Conservation (phyloP, 2,329 filamentous ascomycete species). For the Epichloe festucae region DNA sequence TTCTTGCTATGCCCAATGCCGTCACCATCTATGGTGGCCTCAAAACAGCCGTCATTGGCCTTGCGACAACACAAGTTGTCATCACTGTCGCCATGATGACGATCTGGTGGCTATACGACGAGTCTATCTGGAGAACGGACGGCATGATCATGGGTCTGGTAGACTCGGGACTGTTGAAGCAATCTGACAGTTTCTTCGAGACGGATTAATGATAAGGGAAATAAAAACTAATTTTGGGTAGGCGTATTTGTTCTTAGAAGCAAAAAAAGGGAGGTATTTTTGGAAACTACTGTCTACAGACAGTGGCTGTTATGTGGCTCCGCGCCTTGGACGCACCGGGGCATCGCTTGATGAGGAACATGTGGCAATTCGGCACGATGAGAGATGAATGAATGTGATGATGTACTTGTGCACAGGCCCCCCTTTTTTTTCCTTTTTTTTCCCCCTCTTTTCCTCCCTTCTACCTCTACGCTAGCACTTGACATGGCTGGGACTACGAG, state of each 20-base stretch:
- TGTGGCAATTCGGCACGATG: not conserved
- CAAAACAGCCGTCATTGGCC: constrained; percentile 24
- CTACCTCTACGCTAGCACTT: not conserved
- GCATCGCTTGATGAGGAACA: not conserved
- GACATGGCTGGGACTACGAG: not conserved
- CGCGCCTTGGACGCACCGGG: not conserved
- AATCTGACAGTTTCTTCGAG: constrained; percentile 33
- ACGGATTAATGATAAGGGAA: constrained; percentile 15
- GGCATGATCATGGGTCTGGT: constrained; percentile 34
- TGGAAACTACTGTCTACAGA: too few species aligned
- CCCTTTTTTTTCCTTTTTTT: fast-evolving
- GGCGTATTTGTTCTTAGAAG: too few species aligned
- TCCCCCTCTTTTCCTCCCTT: not conserved
- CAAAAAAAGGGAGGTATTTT: too few species aligned
- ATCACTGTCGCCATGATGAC: constrained; percentile 21
- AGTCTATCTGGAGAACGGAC: constrained; percentile 29
- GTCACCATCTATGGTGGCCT: constrained; percentile 23
- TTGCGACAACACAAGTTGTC: constrained; percentile 28
- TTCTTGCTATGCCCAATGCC: constrained; percentile 27
- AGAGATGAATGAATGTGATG: not conserved
- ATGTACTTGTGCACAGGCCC: not conserved
- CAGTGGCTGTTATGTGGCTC: not conserved
- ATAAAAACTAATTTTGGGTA: not conserved
- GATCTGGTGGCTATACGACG: constrained; percentile 30
- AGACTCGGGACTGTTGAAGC: constrained; percentile 29